Percentiles rank a stretch among this genome's conserved stretches.
Conservation (phyloP, 768 basidiomycete species). For the Hysterangium stoloniferum region DNA sequence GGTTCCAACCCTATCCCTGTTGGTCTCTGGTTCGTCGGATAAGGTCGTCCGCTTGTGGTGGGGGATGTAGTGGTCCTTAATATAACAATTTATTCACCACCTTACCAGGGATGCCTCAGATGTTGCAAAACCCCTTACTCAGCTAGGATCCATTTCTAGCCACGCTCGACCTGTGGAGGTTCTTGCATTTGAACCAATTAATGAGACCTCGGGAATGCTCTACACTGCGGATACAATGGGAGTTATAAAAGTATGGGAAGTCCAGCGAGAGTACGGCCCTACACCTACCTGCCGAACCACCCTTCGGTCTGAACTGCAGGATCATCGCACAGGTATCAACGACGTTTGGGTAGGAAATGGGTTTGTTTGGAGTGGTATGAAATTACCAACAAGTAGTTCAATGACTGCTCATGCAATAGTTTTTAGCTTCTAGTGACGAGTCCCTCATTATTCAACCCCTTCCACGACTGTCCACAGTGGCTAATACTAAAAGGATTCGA, state of each 20-base stretch:
- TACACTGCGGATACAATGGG: conserved; percentile 94
- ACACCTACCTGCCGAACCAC: conserved; percentile 43
- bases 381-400: not conserved
- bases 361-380: conserved; percentile 84
- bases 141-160: conserved; percentile 63
- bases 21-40: conserved; percentile 87
- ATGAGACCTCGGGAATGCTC: conserved; percentile 42
- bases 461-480: conserved; percentile 14
- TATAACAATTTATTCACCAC: not conserved
- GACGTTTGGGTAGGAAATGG: conserved; percentile 59
- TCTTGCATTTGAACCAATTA: conserved; percentile 46
- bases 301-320: conserved; percentile 45
- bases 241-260: conserved; percentile 71
- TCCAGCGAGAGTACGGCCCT: conserved; percentile 38
- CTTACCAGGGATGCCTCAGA: conserved; percentile 25
- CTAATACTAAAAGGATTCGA: conserved; percentile 28
- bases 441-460: conserved; percentile 56
- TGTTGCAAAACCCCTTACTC: conserved; percentile 17
- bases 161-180: conserved; percentile 88
- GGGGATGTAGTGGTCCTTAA: conserved; percentile 17
- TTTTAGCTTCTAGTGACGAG: conserved; percentile 80
- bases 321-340: conserved; percentile 81
- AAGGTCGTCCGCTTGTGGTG: conserved; percentile 85
- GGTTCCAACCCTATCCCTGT: conserved; percentile 52
- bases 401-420: not conserved